These are phyloP conservation scores for Phytomonas francai DNA, from an alignment of 208 protist genomes.

Conservation along the genomic window DNA sequence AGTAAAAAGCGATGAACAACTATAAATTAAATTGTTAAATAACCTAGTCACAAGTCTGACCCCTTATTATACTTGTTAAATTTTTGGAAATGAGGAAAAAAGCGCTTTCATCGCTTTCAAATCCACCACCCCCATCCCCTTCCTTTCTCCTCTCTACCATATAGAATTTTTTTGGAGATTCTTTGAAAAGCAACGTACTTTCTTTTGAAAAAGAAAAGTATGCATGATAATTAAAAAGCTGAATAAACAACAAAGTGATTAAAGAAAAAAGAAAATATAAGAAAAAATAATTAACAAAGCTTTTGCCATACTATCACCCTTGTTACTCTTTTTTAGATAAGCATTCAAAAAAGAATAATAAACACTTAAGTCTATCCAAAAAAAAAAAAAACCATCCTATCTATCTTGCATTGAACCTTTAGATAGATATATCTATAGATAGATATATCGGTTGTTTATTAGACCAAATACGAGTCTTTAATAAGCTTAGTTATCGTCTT, in stretches of 20 bases:
- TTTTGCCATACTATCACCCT: not conserved
- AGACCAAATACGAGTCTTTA: not conserved
- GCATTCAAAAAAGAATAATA: not conserved
- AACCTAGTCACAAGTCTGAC: not conserved
- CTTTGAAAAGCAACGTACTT: not conserved
- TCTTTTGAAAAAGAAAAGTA: not conserved
- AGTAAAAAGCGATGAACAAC: not conserved
- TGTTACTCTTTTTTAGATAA: not conserved
- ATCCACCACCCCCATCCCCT: too few species aligned
- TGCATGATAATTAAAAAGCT: constrained; percentile 4
- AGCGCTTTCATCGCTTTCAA: not conserved
- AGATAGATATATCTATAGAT: not conserved
- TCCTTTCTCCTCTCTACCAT: not conserved
- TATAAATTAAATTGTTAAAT: not conserved
- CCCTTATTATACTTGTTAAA: not conserved
- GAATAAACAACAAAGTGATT: not conserved
- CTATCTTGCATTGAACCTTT: not conserved
- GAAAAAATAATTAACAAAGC: constrained; percentile 1
- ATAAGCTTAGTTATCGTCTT: not conserved
- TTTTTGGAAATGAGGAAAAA: not conserved
- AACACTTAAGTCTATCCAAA: not conserved
- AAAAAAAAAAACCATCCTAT: not conserved
- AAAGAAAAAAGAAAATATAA: constrained; percentile 9
- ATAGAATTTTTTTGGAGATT: not conserved
- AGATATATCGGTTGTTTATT: not conserved